These are phyloP conservation scores for Conticribra weissflogii DNA, from an alignment of 108 stramenopile species.

Conservation along the genomic window DNA sequence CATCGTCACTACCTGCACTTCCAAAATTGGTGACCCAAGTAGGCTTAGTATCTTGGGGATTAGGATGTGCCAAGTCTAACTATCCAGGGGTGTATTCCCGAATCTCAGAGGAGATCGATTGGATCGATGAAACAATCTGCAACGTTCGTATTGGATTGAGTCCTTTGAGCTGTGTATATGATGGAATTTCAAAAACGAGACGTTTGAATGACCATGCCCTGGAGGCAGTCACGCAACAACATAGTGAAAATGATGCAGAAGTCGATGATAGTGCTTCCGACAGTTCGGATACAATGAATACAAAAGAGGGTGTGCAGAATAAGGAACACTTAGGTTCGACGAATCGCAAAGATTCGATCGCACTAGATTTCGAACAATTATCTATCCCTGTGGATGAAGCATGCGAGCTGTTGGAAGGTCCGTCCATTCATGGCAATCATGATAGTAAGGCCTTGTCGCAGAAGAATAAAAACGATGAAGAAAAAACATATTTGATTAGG, in stretches of 20 bases:
- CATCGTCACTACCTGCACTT: too few relatives aligned
- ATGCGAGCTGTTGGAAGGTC: conserved; percentile 22
- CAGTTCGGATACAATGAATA: too few relatives aligned
- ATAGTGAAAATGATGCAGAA: neutral
- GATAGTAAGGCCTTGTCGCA: neutral
- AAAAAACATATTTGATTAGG: too few relatives aligned
- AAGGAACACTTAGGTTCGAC: neutral
- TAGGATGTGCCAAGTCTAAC: conserved; percentile 27
- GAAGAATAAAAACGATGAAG: neutral
- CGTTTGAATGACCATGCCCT: conserved; percentile 17
- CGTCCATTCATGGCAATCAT: neutral
- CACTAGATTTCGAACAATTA: neutral
- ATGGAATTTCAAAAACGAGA: neutral
- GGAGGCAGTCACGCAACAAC: conserved; percentile 1
- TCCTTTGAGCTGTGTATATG: conserved; percentile 16
- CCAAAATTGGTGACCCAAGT: conserved; percentile 17
- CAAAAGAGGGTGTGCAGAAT: neutral
- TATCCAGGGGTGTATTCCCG: conserved; percentile 49
- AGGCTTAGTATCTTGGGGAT: conserved; percentile 42
- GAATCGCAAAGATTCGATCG: conserved; percentile 14
- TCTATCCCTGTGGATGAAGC: neutral
- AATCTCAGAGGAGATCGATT: conserved; percentile 36
- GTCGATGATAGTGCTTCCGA: too few relatives aligned
- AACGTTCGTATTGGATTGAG: conserved; percentile 5
- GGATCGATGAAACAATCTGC: conserved; percentile 48